Evolutionary conservation across 2,329 filamentous ascomycete genomes (phyloP), one percentile per base, ranked within the genome.

Genomic region (Claviceps sp.): DNA sequence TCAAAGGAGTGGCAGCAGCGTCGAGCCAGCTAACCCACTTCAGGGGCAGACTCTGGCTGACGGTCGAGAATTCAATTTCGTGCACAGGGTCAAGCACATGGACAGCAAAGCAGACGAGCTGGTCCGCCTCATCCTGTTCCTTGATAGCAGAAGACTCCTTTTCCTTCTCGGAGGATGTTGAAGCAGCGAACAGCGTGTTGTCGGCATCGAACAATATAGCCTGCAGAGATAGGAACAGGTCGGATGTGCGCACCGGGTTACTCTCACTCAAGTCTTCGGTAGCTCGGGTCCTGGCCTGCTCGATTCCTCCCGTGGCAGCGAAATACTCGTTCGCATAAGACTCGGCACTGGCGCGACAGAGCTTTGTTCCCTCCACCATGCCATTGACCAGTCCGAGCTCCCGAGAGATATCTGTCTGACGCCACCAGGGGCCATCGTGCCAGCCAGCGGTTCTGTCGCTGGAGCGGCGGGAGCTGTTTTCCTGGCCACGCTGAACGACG

Each of bases 341-440:
- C 68, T 98, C 93, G 9, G 91, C 93, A 61, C 84, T 87, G 46
- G 88, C 93, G 46, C 90, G 82, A 55, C 86, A 90, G 26, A 98
- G 81, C 70, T 97, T 95, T 20, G 88, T 94, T 53, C 88, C 93
- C 66, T 95, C 91, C 13, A 83, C 76, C 0, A 93, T 69, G 13
- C 93, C 91, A 56, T 82, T 84, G 48, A 97, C 84, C 1, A 85
- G 72, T 50, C 88, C 86, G 7, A 97, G 74, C 60, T 88, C 87
- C 52, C 93, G 84, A 52, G 84, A 78, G 22, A 76, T 71, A 63
- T 77, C 79, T 48, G 71, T 74, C 66, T 82, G 82, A 58, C 90
- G 81, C 91, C 93, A 98, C 93, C 93, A 98, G 3, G 93, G 93
- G 0, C 93, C 93, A 61, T 97, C 91, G 47, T 82, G 85, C 90